Evolutionary conservation across 2,329 filamentous ascomycete species (phyloP).

Genomic region (Peltaster fructicola): DNA sequence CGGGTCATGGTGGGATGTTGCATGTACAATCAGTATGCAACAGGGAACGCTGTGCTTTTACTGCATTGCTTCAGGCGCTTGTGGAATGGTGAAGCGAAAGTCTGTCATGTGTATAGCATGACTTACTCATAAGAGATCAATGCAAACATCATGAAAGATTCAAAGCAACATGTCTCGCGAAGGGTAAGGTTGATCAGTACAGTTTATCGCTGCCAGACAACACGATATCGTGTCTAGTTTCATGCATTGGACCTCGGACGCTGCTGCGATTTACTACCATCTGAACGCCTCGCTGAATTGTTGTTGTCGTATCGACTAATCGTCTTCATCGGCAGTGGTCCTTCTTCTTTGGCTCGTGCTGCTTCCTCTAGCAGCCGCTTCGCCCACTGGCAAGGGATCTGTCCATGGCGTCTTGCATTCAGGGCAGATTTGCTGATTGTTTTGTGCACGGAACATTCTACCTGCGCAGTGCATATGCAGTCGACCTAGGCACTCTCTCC

Average conservation of each 20-base stretch:
- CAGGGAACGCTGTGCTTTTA: slow-evolving; percentile 5
- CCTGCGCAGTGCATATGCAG: slow-evolving; percentile 62
- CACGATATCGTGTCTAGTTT: too few relatives aligned
- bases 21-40: slow-evolving; percentile 4
- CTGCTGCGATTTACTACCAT: too few relatives aligned
- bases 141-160: too few relatives aligned
- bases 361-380: slow-evolving; percentile 23
- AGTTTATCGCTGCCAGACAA: too few relatives aligned
- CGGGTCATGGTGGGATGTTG: slow-evolving; percentile 6
- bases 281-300: too few relatives aligned
- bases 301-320: too few relatives aligned
- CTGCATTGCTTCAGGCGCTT: slow-evolving; percentile 7
- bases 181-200: too few relatives aligned
- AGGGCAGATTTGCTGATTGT: slow-evolving; percentile 44
- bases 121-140: too few relatives aligned
- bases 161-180: too few relatives aligned
- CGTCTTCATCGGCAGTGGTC: slow-evolving; percentile 7
- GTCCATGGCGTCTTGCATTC: slow-evolving; percentile 34
- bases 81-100: too few relatives aligned
- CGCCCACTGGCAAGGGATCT: slow-evolving; percentile 34
- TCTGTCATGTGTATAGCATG: slow-evolving; percentile 3
- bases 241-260: too few relatives aligned
- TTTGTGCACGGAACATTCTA: slow-evolving; percentile 51
- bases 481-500: slow-evolving; percentile 47
- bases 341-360: slow-evolving; percentile 4